A percentile compares a stretch with the other conserved stretches of the same genome.
These are phyloP conservation scores for Pythium phragmitis DNA, from an alignment of 352 stramenopile genomes.

Conservation along the genomic window DNA sequence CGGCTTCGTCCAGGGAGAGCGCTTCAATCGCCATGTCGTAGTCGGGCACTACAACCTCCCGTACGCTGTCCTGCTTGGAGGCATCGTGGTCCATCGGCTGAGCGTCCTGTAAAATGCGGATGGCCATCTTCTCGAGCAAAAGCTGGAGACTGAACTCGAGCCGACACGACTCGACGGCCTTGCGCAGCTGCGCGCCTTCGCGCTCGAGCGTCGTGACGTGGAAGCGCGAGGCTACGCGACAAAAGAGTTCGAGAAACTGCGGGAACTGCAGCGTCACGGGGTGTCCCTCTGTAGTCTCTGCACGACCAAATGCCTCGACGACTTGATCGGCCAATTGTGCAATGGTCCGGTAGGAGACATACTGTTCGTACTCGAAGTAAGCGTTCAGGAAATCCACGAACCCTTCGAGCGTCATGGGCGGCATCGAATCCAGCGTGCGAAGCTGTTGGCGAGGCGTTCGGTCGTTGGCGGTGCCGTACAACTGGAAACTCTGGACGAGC, in stretches of 20 bases:
- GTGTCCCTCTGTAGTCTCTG: neutral
- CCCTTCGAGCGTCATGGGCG: conserved; percentile 55
- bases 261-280: conserved; percentile 42
- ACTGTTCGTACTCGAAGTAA: conserved; percentile 80
- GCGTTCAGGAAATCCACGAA: conserved; percentile 80
- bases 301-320: conserved; percentile 1
- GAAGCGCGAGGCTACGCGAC: conserved; percentile 49
- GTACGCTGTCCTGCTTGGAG: neutral
- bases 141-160: conserved; percentile 67
- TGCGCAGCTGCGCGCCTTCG: conserved; percentile 53
- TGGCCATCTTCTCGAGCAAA: conserved; percentile 55
- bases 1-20: conserved; percentile 12
- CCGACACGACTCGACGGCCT: conserved; percentile 51
- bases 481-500: conserved; percentile 56
- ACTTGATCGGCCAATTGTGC: conserved; percentile 14
- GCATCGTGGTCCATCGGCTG: neutral
- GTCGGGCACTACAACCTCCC: conserved; percentile 5
- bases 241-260: conserved; percentile 70
- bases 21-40: conserved; percentile 12
- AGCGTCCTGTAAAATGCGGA: conserved; percentile 25
- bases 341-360: conserved; percentile 51
- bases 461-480: conserved; percentile 44
- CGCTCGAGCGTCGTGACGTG: conserved; percentile 44
- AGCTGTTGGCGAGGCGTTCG: neutral
- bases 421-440: conserved; percentile 22